A percentile compares a stretch with the other conserved stretches of the same genome.
phyloP scores from a whole-genome alignment of 169 alveolate species.

The Plasmodium chabaudi region DNA sequence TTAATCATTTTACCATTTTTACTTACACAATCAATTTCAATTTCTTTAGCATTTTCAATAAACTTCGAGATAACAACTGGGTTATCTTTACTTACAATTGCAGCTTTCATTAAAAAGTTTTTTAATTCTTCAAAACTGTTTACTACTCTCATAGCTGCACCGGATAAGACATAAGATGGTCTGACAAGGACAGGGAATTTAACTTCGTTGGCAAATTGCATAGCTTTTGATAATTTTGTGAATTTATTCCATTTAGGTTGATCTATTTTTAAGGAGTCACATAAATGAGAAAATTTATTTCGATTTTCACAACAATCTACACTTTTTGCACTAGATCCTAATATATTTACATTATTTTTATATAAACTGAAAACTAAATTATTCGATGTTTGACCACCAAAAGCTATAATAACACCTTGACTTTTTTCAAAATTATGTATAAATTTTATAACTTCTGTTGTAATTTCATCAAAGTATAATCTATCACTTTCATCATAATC shows the following conservation, averaged over 20 bases:
- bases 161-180: slow-evolving; percentile 92
- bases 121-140: slow-evolving; percentile 84
- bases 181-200: slow-evolving; percentile 91
- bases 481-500: slow-evolving; percentile 92
- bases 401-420: slow-evolving; percentile 86
- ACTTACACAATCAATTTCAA: slow-evolving; percentile 91
- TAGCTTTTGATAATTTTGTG: slow-evolving; percentile 82
- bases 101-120: slow-evolving; percentile 85
- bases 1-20: slow-evolving; percentile 87
- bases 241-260: slow-evolving; percentile 93
- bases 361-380: slow-evolving; percentile 85
- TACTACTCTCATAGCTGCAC: slow-evolving; percentile 93
- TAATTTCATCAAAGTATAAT: slow-evolving; percentile 88
- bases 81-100: slow-evolving; percentile 89
- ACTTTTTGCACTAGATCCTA: slow-evolving; percentile 91
- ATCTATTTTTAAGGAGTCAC: slow-evolving; percentile 90
- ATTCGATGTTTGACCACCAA: slow-evolving; percentile 94
- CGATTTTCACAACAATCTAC: slow-evolving; percentile 91
- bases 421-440: slow-evolving; percentile 85
- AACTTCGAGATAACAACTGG: slow-evolving; percentile 92
- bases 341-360: slow-evolving; percentile 80
- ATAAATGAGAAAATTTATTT: slow-evolving; percentile 87
- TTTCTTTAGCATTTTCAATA: slow-evolving; percentile 88
- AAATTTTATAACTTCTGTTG: slow-evolving; percentile 84
- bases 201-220: slow-evolving; percentile 79